Evolutionary conservation across 371 early-diverging fungal genomes (phyloP), one percentile per base, ranked within the genome.

Genomic region (Fennellomyces sp.): DNA sequence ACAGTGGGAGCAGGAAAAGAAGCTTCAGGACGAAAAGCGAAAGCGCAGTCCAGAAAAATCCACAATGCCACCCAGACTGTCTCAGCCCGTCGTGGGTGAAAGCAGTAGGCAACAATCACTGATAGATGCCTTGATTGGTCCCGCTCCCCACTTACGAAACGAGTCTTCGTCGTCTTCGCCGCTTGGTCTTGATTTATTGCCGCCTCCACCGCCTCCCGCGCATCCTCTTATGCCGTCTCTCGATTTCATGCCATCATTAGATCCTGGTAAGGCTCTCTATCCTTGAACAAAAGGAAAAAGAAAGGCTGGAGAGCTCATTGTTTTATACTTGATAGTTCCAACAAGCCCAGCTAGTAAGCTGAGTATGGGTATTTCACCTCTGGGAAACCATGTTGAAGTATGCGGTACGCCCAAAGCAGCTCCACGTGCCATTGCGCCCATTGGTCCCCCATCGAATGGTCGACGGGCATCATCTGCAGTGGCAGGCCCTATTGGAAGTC

Each of bases 391-490:
- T 7, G 39, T 54, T 28, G 55, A 53, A 47, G 55, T 54, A 42
- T 54, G 55, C 4, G 30, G 60, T n/a, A 60, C 49, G 15, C 51
- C 27, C 23, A 49, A 29, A 48, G 36, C 30, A 26, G 47, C 33
- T 2, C 47, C 28, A 2, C 30, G 29, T 19, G 23, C 31, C 4
- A 59, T 78, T 54, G 69, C 74, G 25, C 72, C 78, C 25, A 78
- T 78, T 30, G 78, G 78, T 0, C 78, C 72, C 30, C 75, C 72
- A 0, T 12, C 48, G 7, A 60, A 54, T 53, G 61, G 58, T 2
- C 47, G 60, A 29, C 57, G 65, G 21, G 27, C 66, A 31, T 65
- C 65, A 19, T 41, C 72, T 31, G 33, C 50, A 4, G 62, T 53
- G 13, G 65, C 73, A 35, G 68, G 68, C 0, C 68, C 68, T n/a